phyloP scores from a whole-genome alignment of 2,329 filamentous ascomycete genomes.

The Fusarium sp. region DNA sequence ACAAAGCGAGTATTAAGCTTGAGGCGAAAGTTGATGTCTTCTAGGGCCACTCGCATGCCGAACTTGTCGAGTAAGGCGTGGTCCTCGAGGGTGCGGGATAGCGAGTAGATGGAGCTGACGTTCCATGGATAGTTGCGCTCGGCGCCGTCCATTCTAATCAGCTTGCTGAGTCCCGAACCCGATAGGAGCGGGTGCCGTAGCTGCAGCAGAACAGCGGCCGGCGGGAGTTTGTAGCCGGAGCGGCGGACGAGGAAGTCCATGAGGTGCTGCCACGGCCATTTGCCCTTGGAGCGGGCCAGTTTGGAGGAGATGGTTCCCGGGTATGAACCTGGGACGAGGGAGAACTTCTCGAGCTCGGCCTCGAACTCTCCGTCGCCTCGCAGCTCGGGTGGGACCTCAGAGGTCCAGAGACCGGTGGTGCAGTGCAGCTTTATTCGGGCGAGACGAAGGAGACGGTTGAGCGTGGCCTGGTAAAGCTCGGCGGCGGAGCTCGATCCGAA shows the following conservation, averaged over 20 bases:
- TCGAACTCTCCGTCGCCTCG: conserved; percentile 23
- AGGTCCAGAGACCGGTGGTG: conserved; percentile 46
- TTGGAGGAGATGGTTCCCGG: conserved; percentile 12
- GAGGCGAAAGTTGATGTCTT: conserved; percentile 30
- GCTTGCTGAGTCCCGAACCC: conserved; percentile 23
- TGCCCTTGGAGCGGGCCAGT: conserved; percentile 34
- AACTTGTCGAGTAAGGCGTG: not conserved
- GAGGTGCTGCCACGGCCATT: conserved; percentile 42
- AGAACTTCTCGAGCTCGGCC: conserved; percentile 44
- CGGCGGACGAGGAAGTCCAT: conserved; percentile 37
- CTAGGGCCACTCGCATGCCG: conserved; percentile 13
- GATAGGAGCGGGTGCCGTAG: conserved; percentile 47
- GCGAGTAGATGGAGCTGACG: conserved; percentile 21
- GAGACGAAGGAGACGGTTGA: conserved; percentile 50
- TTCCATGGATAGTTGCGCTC: conserved; percentile 27
- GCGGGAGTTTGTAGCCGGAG: conserved; percentile 40
- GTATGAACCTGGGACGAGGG: conserved; percentile 45
- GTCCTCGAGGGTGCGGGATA: conserved; percentile 8
- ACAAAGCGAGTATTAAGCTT: conserved; percentile 47
- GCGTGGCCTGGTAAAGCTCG: conserved; percentile 64
- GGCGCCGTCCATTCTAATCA: conserved; percentile 25
- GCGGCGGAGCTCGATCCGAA: conserved; percentile 73
- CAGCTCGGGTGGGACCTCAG: conserved; percentile 43
- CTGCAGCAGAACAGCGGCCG: conserved; percentile 47
- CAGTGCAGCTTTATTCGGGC: conserved; percentile 46